These are phyloP conservation scores for Glycine latifolia DNA, from an alignment of 306 rosid genomes.

Conservation along the genomic window DNA sequence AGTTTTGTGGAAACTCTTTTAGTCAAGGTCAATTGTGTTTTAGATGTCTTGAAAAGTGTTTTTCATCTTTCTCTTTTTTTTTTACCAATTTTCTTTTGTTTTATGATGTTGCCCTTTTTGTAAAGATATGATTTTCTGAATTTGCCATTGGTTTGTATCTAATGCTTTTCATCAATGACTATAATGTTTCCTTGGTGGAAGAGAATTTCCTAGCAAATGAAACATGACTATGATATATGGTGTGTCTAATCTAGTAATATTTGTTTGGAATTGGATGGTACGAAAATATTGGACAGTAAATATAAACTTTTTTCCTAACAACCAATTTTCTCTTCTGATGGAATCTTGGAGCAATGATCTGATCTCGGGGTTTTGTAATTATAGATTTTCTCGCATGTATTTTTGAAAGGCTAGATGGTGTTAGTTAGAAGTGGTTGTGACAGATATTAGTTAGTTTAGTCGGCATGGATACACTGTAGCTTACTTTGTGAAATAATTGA, in stretches of 20 bases:
- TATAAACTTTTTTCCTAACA: not conserved
- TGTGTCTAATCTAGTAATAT: not conserved
- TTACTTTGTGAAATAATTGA: constrained; percentile 2
- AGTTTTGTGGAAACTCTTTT: not conserved
- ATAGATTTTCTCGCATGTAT: constrained; percentile 7
- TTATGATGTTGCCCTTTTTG: not conserved
- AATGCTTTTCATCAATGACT: constrained; percentile 23
- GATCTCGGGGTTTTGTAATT: constrained; percentile 9
- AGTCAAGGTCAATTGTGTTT: constrained; percentile 1
- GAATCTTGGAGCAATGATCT: not conserved
- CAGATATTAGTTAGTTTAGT: constrained; percentile 21
- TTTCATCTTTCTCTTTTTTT: not conserved
- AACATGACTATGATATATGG: constrained; percentile 26
- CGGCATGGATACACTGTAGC: not conserved
- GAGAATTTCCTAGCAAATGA: constrained; percentile 26
- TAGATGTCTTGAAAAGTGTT: constrained; percentile 3
- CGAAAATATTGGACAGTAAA: not conserved
- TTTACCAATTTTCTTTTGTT: too few species aligned
- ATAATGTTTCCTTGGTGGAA: constrained; percentile 33
- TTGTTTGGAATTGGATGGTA: not conserved
- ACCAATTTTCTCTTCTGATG: not conserved
- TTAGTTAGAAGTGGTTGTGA: not conserved
- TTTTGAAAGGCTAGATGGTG: constrained; percentile 26
- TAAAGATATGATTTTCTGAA: not conserved
- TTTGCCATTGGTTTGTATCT: constrained; percentile 33